These are phyloP conservation scores for Solanum megistacrolobum DNA, from an alignment of 257 asterid genomes.

Conservation along the genomic window DNA sequence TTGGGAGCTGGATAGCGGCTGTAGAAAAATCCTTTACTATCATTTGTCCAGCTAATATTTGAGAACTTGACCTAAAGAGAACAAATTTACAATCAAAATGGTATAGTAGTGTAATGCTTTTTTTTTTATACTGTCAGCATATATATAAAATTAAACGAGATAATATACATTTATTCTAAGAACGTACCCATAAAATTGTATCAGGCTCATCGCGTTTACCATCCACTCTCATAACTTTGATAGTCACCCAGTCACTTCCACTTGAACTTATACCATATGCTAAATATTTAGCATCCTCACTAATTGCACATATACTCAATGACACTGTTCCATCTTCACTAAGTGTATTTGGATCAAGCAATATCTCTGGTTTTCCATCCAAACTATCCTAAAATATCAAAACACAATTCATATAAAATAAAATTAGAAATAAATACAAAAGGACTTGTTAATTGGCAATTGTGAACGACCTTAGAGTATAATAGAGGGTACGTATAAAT, in stretches of 20 bases:
- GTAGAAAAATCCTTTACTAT: slow-evolving; percentile 84
- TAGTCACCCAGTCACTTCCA: slow-evolving; percentile 96
- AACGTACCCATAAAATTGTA: slow-evolving; percentile 69
- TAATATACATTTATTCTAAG: background rate
- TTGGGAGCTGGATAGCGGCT: slow-evolving; percentile 85
- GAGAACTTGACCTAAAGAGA: slow-evolving; percentile 68
- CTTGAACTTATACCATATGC: slow-evolving; percentile 84
- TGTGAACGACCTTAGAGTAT: background rate
- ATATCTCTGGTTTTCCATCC: slow-evolving; percentile 61
- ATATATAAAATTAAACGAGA: background rate
- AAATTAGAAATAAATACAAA: background rate
- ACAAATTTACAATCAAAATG: background rate
- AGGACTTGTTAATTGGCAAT: background rate
- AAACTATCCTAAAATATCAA: slow-evolving; percentile 47
- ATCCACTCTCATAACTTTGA: slow-evolving; percentile 61
- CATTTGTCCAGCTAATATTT: slow-evolving; percentile 71
- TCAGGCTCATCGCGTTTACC: slow-evolving; percentile 57
- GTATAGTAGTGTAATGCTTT: background rate
- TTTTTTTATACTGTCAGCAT: background rate
- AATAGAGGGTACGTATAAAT: background rate
- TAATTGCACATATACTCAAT: slow-evolving; percentile 38
- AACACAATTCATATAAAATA: background rate
- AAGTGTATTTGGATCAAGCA: slow-evolving; percentile 83
- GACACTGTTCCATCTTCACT: slow-evolving; percentile 92
- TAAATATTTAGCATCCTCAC: slow-evolving; percentile 77